Conservation (phyloP, 176 grass and related monocot species). For the Rhynchospora breviuscula region DNA sequence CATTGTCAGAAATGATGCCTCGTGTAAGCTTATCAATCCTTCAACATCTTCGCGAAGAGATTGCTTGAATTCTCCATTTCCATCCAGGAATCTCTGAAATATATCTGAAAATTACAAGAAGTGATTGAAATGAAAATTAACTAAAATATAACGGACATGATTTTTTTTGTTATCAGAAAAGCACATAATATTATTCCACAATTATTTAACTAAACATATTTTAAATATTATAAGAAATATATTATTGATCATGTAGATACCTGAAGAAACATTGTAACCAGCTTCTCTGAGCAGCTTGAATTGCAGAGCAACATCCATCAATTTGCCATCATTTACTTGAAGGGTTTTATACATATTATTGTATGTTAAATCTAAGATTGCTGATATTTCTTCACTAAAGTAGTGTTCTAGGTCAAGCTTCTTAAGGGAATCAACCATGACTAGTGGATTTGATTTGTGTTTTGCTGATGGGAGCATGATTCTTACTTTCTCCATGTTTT, state of each 20-base stretch:
- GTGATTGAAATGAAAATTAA: too few species aligned
- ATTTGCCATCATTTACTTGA: background rate
- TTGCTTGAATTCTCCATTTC: too few species aligned
- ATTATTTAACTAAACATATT: background rate
- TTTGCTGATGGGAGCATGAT: background rate
- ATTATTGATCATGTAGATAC: background rate
- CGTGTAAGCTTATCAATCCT: too few species aligned
- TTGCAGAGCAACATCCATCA: background rate
- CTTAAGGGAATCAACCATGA: background rate
- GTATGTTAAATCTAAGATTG: background rate
- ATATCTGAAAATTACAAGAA: too few species aligned
- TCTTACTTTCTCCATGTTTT: too few species aligned
- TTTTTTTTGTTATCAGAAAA: background rate
- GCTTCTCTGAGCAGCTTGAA: background rate
- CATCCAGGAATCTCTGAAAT: too few species aligned
- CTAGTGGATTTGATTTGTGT: background rate
- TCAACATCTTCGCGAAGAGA: too few species aligned
- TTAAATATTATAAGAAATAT: background rate
- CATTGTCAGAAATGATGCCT: too few species aligned
- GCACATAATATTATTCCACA: background rate
- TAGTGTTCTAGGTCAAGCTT: background rate
- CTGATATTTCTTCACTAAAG: background rate
- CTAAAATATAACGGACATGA: too few species aligned
- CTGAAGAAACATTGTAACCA: background rate
- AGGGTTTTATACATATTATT: background rate